Conservation (phyloP, 768 basidiomycete species). For the Tylopilus cervinicoccineus region DNA sequence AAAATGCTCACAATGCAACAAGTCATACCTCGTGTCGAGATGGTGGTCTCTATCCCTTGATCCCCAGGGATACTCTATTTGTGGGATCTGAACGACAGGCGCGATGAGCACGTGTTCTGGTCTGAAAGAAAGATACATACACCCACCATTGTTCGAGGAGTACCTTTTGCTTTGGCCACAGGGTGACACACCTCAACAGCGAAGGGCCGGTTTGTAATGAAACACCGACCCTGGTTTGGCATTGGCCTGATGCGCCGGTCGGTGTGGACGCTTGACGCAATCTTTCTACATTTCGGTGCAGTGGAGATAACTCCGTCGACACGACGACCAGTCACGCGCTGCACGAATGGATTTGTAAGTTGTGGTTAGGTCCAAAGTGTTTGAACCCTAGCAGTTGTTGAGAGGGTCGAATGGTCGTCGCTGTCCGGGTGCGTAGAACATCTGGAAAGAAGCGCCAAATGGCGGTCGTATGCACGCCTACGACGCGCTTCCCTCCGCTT, state of each 20-base stretch:
- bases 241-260: not conserved
- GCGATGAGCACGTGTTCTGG: not conserved
- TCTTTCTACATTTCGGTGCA: not conserved
- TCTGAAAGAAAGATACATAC: no score
- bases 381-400: no score
- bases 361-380: no score
- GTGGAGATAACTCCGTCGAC: no score
- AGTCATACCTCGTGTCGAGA: not conserved
- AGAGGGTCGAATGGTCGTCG: no score
- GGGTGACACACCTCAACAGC: not conserved
- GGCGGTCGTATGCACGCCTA: no score
- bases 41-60: not conserved
- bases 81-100: not conserved
- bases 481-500: no score
- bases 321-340: no score
- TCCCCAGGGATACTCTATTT: conserved; percentile 1
- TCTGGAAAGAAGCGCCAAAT: no score
- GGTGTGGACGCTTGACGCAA: not conserved
- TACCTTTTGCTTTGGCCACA: not conserved
- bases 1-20: not conserved
- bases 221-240: not conserved
- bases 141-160: not conserved
- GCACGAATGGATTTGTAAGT: no score
- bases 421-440: no score
- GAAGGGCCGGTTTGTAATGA: not conserved